Conservation (phyloP, 2,329 filamentous ascomycete genomes). For the Penicillium corylophilum region DNA sequence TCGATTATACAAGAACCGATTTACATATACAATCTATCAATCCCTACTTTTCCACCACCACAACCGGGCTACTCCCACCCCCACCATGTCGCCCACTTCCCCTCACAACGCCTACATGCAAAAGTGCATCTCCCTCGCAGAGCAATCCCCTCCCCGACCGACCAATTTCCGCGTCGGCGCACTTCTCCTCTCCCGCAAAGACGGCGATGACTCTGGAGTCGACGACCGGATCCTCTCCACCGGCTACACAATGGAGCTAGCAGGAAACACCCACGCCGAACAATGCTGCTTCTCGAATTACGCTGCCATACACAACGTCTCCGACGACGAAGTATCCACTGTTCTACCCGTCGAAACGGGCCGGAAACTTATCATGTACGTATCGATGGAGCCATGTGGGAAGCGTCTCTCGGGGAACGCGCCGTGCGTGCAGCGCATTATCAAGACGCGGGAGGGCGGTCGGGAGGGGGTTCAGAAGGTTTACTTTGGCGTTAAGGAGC, state of each 20-base stretch:
- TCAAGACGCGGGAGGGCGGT: constrained; percentile 49
- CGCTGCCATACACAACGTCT: constrained; percentile 34
- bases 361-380: constrained; percentile 69
- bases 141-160: constrained; percentile 76
- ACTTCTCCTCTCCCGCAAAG: constrained; percentile 61
- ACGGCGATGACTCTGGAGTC: constrained; percentile 22
- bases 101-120: constrained; percentile 58
- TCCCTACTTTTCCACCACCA: not conserved
- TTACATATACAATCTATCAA: not conserved
- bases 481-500: constrained; percentile 85
- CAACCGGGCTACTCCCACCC: not conserved
- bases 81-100: constrained; percentile 24
- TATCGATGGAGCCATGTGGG: constrained; percentile 70
- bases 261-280: constrained; percentile 94
- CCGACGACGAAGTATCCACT: constrained; percentile 35
- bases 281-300: constrained; percentile 83
- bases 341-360: constrained; percentile 43
- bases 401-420: constrained; percentile 47
- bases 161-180: constrained; percentile 95
- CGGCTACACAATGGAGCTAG: constrained; percentile 86
- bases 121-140: constrained; percentile 72
- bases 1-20: not conserved
- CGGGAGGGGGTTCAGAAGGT: constrained; percentile 70
- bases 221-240: constrained; percentile 65
- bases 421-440: constrained; percentile 71